phyloP scores from a whole-genome alignment of 805 yeast genomes.

The Hanseniaspora thailandica region DNA sequence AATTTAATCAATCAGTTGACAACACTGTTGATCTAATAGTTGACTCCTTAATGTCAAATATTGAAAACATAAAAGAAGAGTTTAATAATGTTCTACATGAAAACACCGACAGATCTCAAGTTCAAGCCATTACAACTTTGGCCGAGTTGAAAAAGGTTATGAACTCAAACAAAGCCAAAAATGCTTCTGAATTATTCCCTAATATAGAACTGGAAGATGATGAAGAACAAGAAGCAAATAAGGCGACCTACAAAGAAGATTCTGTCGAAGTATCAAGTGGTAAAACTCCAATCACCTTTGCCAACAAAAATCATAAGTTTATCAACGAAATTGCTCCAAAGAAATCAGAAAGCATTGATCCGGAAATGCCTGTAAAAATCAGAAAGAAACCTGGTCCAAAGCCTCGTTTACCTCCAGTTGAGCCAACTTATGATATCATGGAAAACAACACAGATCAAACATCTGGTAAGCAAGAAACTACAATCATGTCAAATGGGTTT shows the following conservation, averaged over 20 bases:
- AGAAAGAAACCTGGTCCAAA: constrained; percentile 8
- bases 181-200: not conserved
- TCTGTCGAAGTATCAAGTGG: no score
- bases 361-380: not conserved
- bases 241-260: not conserved
- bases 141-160: constrained; percentile 3
- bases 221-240: not conserved
- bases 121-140: not conserved
- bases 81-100: not conserved
- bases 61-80: not conserved
- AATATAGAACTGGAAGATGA: not conserved
- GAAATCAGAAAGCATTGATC: not conserved
- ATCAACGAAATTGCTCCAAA: not conserved
- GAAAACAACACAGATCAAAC: not conserved
- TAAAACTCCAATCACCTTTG: no score
- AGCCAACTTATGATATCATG: not conserved
- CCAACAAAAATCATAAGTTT: no score
- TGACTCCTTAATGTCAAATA: not conserved
- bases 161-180: constrained; percentile 1
- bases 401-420: not conserved
- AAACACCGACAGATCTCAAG: not conserved
- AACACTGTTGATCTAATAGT: not conserved
- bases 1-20: not conserved
- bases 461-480: not conserved
- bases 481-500: constrained; percentile 14